These are phyloP conservation scores for Pyrus pyrifolia DNA, from an alignment of 306 rosid genomes.

Conservation along the genomic window DNA sequence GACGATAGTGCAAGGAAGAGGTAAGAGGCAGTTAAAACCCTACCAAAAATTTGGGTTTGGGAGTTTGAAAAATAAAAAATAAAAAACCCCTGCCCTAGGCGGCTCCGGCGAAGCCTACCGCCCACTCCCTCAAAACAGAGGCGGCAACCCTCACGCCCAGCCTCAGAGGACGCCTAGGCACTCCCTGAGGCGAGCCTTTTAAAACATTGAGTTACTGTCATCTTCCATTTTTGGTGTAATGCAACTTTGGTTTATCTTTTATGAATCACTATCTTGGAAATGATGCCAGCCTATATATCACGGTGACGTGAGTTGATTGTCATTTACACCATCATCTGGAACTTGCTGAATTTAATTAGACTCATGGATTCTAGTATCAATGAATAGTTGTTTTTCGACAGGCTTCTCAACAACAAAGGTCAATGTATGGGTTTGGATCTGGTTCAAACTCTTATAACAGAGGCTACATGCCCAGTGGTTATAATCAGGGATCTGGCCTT, in stretches of 20 bases:
- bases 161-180: too few relatives aligned
- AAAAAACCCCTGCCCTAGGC: too few relatives aligned
- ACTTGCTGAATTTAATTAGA: neutral
- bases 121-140: too few relatives aligned
- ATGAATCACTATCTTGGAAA: neutral
- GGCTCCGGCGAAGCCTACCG: too few relatives aligned
- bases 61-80: too few relatives aligned
- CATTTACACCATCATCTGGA: neutral
- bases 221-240: neutral
- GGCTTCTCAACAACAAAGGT: constrained; percentile 66
- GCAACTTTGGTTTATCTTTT: neutral
- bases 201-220: neutral
- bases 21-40: too few relatives aligned
- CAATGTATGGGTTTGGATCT: constrained; percentile 66
- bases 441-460: constrained; percentile 60
- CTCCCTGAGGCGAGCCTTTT: too few relatives aligned
- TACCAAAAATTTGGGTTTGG: too few relatives aligned
- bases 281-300: neutral
- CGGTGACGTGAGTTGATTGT: neutral
- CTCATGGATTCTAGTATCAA: neutral
- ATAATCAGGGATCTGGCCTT: constrained; percentile 51
- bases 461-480: constrained; percentile 44
- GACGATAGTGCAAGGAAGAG: too few relatives aligned
- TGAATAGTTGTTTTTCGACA: constrained; percentile 33
- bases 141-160: too few relatives aligned